Evolutionary conservation across 371 early-diverging fungal genomes (phyloP), one percentile per base, ranked within the genome.

Genomic region (Funneliformis caledonium): DNA sequence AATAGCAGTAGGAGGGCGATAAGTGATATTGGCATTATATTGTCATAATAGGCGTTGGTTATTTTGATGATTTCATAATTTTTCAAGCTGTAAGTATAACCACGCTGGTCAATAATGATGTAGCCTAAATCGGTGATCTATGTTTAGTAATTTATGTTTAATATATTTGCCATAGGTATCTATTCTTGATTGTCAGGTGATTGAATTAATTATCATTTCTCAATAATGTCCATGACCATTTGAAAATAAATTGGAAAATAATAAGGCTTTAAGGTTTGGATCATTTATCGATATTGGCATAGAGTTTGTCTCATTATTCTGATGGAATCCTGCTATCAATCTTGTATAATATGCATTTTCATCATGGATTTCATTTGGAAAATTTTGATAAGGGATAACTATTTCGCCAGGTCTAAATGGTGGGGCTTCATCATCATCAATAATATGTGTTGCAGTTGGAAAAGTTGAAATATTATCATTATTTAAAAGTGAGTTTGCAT

Each of bases 311-410:
- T 61, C 61, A 61, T 61, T 26, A 61, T 61, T 61, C 5, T 61
- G 19, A 26, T 33, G 10, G 14, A 75, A 75, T 22, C 75, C 42
- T 6, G 75, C 75, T 16, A 75, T 60, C 4, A 75, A 19, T 14
- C 37, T 26, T 14, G 19, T 33, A 75, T 75, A 59, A 56, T 75
- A 43, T 19, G 62, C 7, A 62, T 75, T 42, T 60, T 75, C 75
- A 75, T 75, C 42, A 75, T 75, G 75, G 3, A 75, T 42, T 60
- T 75, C 75, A 75, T 22, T n/a, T 2, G 61, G 60, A 16, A 75
- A 75, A 60, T 61, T 61, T 37, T 6, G 16, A 43, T 42, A 4
- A 16, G 59, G 33, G 16, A 74, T 14, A 59, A 74, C 37, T 56
- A 74, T 74, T 19, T 74, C 75, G 22, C 48, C 70, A 47, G 11